Base-by-base conservation (phyloP, 140 eudicot genomes). In the Flaveria floridana region DNA sequence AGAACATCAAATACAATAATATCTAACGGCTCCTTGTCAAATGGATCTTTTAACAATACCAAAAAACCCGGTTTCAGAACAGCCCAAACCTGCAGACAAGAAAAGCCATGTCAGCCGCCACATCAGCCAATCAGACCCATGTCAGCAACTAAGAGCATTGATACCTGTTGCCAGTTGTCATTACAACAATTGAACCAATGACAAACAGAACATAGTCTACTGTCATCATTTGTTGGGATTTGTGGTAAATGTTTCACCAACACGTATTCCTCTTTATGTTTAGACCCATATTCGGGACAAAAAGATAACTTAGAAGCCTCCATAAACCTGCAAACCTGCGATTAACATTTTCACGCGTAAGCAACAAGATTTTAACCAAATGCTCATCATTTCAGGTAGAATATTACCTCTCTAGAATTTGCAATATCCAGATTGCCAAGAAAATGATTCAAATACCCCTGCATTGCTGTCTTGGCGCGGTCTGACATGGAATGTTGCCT, bases 141-240 rank as follows among this genome's bases (percentile, higher is more conserved):
- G 75, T 15, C 75, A 51, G 47, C 37, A 0, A 13, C 5, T 50
- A 70, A 7, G 41, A 70, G 15, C 62, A 50, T 23, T 41, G 26
- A 68, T 67, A 92, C 98, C 98, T 92, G 91, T 74, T 94, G 99
- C 99, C 99, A 94, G 79, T 84, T 90, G 84, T 94, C 96, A 81
- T 91, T 88, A 81, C 99, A 94, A 67, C 99, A 93, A 82, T 84
- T 80, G 21, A 86, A 70, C 88, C 90, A 85, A 53, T 57, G 85
- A 73, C 99, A 93, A 58, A 80, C 56, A 62, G 89, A 88, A 75
- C 98, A 89, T 39, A 70, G 72, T 53, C 82, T 82, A 50, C 77
- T 82, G 66, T 88, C 94, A 21, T 81, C 89, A 7, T 72, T 79
- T 44, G 52, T 80, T 57, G 79, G 85, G 70, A 89, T 76, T 80